phyloP scores from a whole-genome alignment of 2,329 filamentous ascomycete genomes.

The Emergomyces africanus region DNA sequence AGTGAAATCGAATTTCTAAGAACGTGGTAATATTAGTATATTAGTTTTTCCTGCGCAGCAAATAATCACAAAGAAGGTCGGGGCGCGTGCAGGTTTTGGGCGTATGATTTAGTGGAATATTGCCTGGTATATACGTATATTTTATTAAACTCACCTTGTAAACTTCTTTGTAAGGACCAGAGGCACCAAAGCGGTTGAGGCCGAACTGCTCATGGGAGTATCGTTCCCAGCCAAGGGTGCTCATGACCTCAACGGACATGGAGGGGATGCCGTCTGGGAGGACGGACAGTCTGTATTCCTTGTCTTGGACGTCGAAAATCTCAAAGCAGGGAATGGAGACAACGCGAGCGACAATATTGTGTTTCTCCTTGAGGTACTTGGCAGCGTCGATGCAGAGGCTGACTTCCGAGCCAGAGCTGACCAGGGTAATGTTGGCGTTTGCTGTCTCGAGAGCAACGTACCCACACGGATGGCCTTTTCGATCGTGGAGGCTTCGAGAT shows the following conservation, averaged over 20 bases:
- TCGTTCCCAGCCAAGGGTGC: constrained; percentile 95
- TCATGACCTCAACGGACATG: constrained; percentile 91
- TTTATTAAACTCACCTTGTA: constrained; percentile 56
- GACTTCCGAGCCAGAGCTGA: constrained; percentile 94
- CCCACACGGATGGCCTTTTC: constrained; percentile 83
- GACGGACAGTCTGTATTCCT: constrained; percentile 89
- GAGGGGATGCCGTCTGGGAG: constrained; percentile 90
- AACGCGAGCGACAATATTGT: constrained; percentile 76
- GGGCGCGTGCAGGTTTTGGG: no score
- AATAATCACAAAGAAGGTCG: no score
- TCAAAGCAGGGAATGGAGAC: constrained; percentile 96
- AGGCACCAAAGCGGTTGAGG: constrained; percentile 97
- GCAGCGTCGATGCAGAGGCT: constrained; percentile 84
- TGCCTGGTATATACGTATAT: no score
- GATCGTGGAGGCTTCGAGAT: constrained; percentile 87
- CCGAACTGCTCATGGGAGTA: constrained; percentile 99
- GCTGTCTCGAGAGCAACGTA: constrained; percentile 80
- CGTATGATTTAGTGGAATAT: no score
- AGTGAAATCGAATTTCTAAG: constrained; percentile 96
- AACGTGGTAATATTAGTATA: no score
- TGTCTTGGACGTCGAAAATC: constrained; percentile 85
- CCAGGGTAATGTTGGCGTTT: constrained; percentile 73
- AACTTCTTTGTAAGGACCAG: constrained; percentile 92
- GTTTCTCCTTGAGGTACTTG: constrained; percentile 80
- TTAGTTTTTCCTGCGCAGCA: no score